Conservation (phyloP, 2,329 filamentous ascomycete species). For the Pseudopyricularia cyperi region DNA sequence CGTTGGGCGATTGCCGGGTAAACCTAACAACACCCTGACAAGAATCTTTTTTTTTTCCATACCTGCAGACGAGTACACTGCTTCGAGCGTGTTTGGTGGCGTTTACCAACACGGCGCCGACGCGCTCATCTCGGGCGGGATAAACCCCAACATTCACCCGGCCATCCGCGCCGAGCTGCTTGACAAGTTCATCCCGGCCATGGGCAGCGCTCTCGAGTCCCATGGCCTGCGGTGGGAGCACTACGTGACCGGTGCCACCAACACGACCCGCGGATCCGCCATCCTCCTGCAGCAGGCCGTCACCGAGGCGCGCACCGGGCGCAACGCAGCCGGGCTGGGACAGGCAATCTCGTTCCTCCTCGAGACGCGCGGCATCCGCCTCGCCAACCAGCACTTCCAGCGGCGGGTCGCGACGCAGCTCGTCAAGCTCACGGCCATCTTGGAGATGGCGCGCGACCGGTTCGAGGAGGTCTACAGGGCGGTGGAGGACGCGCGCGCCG, state of each 20-base stretch:
- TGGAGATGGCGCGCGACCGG: neutral
- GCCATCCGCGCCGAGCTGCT: neutral
- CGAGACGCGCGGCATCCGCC: slow-evolving; percentile 1
- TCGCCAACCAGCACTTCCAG: slow-evolving; percentile 2
- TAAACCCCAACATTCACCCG: neutral
- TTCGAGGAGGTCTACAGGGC: neutral
- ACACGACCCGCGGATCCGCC: neutral
- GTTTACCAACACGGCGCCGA: neutral
- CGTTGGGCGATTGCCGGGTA: no score
- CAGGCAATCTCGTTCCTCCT: slow-evolving; percentile 1
- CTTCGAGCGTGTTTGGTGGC: neutral
- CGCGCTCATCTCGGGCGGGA: neutral
- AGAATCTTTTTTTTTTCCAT: neutral
- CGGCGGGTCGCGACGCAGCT: neutral
- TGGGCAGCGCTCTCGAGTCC: neutral
- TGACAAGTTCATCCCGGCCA: neutral
- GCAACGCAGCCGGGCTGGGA: neutral
- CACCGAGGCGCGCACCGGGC: neutral
- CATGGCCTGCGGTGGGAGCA: slow-evolving; percentile 1
- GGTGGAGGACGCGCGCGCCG: neutral
- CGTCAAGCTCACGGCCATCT: neutral
- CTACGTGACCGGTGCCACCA: neutral
- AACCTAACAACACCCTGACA: neutral
- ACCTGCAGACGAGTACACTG: neutral
- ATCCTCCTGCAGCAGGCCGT: neutral